These are phyloP conservation scores for Cadophora luteo-olivacea DNA, from an alignment of 2,329 filamentous ascomycete genomes.

Conservation along the genomic window DNA sequence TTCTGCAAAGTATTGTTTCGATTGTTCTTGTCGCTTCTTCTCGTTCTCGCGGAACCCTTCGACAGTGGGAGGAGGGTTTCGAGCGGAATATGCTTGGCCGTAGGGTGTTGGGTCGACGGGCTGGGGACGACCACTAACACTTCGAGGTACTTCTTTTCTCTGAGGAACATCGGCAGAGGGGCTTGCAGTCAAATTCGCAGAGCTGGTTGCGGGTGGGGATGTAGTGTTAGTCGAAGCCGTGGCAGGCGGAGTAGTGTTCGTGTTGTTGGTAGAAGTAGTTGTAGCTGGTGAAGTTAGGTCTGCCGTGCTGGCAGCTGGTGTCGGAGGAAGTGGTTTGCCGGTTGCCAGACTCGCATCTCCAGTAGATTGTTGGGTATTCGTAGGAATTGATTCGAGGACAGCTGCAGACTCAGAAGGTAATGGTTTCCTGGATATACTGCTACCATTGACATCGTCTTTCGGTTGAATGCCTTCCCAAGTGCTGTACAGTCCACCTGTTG, in stretches of 20 bases:
- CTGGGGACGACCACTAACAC: conserved; percentile 6
- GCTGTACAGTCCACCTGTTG: conserved; percentile 16
- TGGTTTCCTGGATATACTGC: conserved; percentile 14
- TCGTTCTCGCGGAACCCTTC: conserved; percentile 31
- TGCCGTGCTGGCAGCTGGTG: conserved; percentile 3
- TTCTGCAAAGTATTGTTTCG: conserved; percentile 31
- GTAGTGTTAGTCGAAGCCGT: neutral
- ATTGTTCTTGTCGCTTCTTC: conserved; percentile 28
- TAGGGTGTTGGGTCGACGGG: conserved; percentile 30
- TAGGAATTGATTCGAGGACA: conserved; percentile 6
- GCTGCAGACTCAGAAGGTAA: conserved; percentile 10
- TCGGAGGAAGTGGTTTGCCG: conserved; percentile 17
- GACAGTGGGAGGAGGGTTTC: conserved; percentile 38
- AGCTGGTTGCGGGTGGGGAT: neutral
- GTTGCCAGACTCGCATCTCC: neutral
- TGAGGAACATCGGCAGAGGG: neutral
- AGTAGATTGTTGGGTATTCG: neutral
- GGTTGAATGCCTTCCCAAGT: conserved; percentile 19
- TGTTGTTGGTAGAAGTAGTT: neutral
- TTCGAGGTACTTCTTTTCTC: neutral
- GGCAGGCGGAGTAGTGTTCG: neutral
- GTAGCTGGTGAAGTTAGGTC: conserved; percentile 9
- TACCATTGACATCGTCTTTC: conserved; percentile 5
- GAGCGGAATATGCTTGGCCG: conserved; percentile 34
- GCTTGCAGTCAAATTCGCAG: neutral